Evolutionary conservation across 2,329 filamentous ascomycete species (phyloP).

Genomic region (Talaromyces amestolkiae): DNA sequence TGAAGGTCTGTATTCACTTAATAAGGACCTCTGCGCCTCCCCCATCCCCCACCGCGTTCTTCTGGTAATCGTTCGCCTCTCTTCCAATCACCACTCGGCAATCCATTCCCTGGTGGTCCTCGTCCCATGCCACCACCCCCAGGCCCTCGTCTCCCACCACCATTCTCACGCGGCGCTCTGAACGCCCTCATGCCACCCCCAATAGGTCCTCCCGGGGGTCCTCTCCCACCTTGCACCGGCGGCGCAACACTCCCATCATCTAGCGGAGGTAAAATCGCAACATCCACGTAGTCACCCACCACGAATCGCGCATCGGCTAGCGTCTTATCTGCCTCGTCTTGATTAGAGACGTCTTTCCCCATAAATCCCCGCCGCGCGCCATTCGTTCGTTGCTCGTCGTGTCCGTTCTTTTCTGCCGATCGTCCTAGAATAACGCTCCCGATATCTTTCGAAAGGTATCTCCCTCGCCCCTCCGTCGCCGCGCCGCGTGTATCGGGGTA

Average conservation of each 20-base stretch:
- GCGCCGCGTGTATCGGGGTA: constrained; percentile 67
- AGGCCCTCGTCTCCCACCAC: constrained; percentile 36
- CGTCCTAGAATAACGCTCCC: constrained; percentile 74
- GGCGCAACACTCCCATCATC: constrained; percentile 72
- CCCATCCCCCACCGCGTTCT: constrained; percentile 35
- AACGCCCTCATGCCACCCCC: constrained; percentile 43
- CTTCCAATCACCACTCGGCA: constrained; percentile 50
- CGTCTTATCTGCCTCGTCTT: constrained; percentile 68
- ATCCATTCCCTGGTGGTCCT: constrained; percentile 39
- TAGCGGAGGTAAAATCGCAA: constrained; percentile 73
- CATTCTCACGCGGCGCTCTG: constrained; percentile 42
- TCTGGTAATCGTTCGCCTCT: constrained; percentile 49
- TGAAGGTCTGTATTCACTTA: neutral
- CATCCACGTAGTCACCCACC: constrained; percentile 83
- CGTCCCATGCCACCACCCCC: constrained; percentile 35
- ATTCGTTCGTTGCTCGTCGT: constrained; percentile 30
- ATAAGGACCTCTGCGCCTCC: constrained; percentile 43
- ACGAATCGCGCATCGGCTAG: constrained; percentile 76
- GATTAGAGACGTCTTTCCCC: constrained; percentile 40
- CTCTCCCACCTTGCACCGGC: constrained; percentile 47
- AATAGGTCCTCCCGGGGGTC: constrained; percentile 44
- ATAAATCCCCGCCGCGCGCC: constrained; percentile 36
- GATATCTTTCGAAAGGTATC: constrained; percentile 75
- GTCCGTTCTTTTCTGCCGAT: constrained; percentile 38
- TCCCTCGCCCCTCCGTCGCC: constrained; percentile 48